Conservation (phyloP, 352 stramenopile species). For the Pythium dissotocum region DNA sequence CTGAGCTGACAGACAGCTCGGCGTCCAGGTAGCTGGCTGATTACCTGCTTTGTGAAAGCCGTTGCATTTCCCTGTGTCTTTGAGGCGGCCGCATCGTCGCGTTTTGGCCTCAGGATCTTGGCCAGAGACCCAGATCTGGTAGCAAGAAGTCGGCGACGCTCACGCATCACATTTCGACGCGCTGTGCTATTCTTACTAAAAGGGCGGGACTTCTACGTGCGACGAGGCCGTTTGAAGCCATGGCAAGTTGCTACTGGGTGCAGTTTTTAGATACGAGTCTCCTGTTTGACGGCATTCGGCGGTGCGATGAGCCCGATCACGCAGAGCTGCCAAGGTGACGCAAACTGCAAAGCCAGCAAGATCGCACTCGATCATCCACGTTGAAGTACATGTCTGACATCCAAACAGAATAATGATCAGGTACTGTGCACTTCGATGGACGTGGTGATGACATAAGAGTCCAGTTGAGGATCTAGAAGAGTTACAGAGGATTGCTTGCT, state of each 20-base stretch:
- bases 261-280: neutral
- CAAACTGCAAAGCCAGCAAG: neutral
- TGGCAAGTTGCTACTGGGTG: neutral
- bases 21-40: too few relatives aligned
- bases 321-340: neutral
- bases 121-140: neutral
- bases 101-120: neutral
- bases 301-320: neutral
- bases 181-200: neutral
- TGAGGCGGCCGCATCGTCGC: neutral
- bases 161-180: slow-evolving; percentile 1
- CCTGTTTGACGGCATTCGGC: neutral
- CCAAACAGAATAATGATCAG: neutral
- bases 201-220: neutral
- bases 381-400: neutral
- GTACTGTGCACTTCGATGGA: too few relatives aligned
- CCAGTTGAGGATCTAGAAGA: neutral
- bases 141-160: neutral
- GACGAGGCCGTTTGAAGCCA: neutral
- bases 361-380: neutral
- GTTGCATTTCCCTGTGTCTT: neutral
- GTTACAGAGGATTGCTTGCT: too few relatives aligned
- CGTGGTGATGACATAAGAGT: neutral
- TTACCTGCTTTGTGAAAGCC: neutral
- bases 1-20: too few relatives aligned